Percentiles rank a stretch among this genome's conserved stretches.
Evolutionary conservation across 2,329 filamentous ascomycete species (phyloP).

Genomic region (Ophiostoma himal-ulmi): DNA sequence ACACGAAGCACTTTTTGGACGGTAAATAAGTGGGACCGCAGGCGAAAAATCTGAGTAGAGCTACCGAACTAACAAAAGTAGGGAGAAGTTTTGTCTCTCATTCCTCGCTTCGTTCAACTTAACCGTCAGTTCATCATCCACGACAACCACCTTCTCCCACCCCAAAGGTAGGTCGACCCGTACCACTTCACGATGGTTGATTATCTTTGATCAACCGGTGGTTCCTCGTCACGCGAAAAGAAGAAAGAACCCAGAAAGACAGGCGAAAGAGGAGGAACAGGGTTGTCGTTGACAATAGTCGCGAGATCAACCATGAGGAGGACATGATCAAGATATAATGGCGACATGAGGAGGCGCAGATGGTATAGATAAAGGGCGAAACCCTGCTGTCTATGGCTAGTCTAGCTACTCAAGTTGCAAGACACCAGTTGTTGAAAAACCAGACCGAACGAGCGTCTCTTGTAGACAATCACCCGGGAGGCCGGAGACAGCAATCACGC

Average conservation of each 20-base stretch:
- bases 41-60: conserved; percentile 8
- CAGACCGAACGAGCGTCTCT: conserved; percentile 17
- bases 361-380: not conserved
- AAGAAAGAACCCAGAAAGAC: conserved; percentile 19
- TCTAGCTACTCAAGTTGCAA: not conserved
- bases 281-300: not conserved
- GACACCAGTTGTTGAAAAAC: conserved; percentile 14
- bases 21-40: not conserved
- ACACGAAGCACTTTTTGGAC: conserved; percentile 24
- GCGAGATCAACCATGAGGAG: not conserved
- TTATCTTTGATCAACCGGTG: not conserved
- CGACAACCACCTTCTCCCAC: conserved; percentile 20
- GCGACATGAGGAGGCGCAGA: conserved; percentile 9
- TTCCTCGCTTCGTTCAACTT: not conserved
- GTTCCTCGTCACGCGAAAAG: conserved; percentile 27
- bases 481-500: conserved; percentile 58
- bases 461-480: conserved; percentile 33
- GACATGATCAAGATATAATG: conserved; percentile 1
- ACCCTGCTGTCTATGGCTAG: not conserved
- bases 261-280: conserved; percentile 2
- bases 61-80: conserved; percentile 18
- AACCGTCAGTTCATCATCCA: conserved; percentile 14
- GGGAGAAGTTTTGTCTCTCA: conserved; percentile 12
- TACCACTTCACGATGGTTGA: conserved; percentile 29
- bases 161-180: conserved; percentile 22